Percentiles rank a stretch among this genome's conserved stretches.
Conservation (phyloP, 2,329 filamentous ascomycete species). For the Coleophoma eucalyptorum region DNA sequence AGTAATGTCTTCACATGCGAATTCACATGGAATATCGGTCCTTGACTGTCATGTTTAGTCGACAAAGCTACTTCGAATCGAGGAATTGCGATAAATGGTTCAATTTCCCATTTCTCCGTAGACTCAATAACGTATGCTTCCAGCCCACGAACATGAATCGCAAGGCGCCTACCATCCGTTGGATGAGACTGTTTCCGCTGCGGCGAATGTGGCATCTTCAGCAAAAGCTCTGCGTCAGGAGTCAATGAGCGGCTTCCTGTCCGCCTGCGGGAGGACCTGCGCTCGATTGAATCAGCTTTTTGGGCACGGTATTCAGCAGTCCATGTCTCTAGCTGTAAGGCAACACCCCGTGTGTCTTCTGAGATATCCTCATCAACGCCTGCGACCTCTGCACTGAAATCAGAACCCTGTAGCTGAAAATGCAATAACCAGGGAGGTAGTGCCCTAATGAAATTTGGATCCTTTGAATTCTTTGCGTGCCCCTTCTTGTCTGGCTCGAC, state of each 20-base stretch:
- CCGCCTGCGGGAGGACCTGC: conserved; percentile 59
- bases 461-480: conserved; percentile 42
- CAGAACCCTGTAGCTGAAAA: conserved; percentile 79
- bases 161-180: conserved; percentile 77
- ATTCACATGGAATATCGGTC: conserved; percentile 83
- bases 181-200: conserved; percentile 47
- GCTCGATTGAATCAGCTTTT: conserved; percentile 60
- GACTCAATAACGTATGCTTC: conserved; percentile 91
- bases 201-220: conserved; percentile 44
- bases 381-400: conserved; percentile 87
- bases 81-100: conserved; percentile 83
- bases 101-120: conserved; percentile 75
- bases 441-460: conserved; percentile 69
- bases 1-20: conserved; percentile 75
- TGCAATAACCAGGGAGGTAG: conserved; percentile 83
- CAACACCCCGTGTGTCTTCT: conserved; percentile 74
- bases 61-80: conserved; percentile 83
- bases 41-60: conserved; percentile 81
- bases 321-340: conserved; percentile 83
- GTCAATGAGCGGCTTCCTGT: conserved; percentile 68
- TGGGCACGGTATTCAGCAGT: conserved; percentile 86
- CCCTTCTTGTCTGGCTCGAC: conserved; percentile 59
- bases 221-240: conserved; percentile 61
- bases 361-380: conserved; percentile 84
- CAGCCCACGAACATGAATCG: conserved; percentile 76